Base-by-base conservation (phyloP, 139 green algal genomes). In the Chlorella sp. region DNA sequence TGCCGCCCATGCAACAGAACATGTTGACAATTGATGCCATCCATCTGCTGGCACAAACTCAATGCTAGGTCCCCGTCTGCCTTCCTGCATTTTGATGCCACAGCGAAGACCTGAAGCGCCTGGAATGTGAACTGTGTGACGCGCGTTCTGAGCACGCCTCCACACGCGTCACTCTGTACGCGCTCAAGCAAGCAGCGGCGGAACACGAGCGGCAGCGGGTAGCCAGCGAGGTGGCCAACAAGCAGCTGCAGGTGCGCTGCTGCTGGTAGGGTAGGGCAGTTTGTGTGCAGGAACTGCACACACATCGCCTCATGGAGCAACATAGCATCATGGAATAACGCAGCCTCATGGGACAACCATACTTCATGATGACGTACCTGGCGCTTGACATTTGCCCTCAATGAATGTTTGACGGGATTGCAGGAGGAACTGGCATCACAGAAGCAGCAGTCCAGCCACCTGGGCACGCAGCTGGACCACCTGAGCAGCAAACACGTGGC, bases 381-480 rank as follows among this genome's bases (percentile, higher is more conserved):
- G 48, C 48, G 5, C 48, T 57, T 57, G 48, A 57, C 5, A 5
- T 16, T 57, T 57, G 48, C 48, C 48, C 48, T n/a, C n/a, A 57
- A 5, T 57, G 32, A 26, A 32, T 76, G 68, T 40, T 40, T 14
- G 32, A 11, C 3, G 18, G 32, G 36, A 16, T 30, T 78, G 71
- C 71, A 81, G 36, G 75, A 85, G 42, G 79, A 85, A 0, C 42
- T 85, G 42, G 79, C 42, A 3, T 85, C 79, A 3, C 79, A 85
- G 79, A 66, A 68, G 79, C 79, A 85, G 42, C 79, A 85, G 79
- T 30, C 79, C 30, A 37, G 42, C 30, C 12, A 39, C 30, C 42
- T 85, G 19, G 68, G 30, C 48, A 30, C 3, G 2, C 79, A 85
- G 42, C 42, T 85, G 42, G 19, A 9, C 12, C 79, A 85, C 42